Base-by-base conservation (phyloP, 495 filamentous ascomycete species). In the Penicillium lagena region DNA sequence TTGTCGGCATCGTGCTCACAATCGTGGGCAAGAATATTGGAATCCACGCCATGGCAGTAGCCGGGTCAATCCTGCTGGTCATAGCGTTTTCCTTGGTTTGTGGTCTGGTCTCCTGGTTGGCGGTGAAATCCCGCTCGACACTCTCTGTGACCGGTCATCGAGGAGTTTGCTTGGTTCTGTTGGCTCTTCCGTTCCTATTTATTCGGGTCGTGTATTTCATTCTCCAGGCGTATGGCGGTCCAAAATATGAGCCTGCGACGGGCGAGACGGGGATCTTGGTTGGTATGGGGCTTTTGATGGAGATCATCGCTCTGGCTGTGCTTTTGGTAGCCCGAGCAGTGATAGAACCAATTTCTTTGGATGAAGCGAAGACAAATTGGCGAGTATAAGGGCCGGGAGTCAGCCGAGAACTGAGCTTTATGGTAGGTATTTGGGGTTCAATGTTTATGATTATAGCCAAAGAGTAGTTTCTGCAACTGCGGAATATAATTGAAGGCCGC, bases 241-340 rank as follows among this genome's bases (percentile, higher is more conserved):
- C 45, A 42, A 35, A 59, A 35, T 58, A 50, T 51, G 60, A 58
- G 1, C 43, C 55, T 11, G n/a, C 35, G 3, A 39, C 37, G 29
- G 63, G 63, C 9, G 39, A 54, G 40, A 39, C 50, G 4, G 49
- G 55, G 11, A 37, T 53, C 17, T 42, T 60, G 49, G 52, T 51
- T 37, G 55, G 53, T 1, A 64, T 64, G 59, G 51, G 54, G 12
- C 36, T 64, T 35, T 36, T 64, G 47, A 63, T 67, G 63, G 63
- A 67, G 35, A 42, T 59, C 6, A 39, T 67, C 31, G 38, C 56
- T 35, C 46, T 59, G 5, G 28, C 36, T 3, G 39, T 60, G 15
- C 40, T 67, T 10, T 35, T 62, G 17, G 7, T 42, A 9, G 55
- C 63, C 31, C 56, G 63, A 9, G 51, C 49, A 1, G 50, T 61